Evolutionary conservation across 2,329 filamentous ascomycete species (phyloP).

Genomic region (Paecilomyces fulvus): DNA sequence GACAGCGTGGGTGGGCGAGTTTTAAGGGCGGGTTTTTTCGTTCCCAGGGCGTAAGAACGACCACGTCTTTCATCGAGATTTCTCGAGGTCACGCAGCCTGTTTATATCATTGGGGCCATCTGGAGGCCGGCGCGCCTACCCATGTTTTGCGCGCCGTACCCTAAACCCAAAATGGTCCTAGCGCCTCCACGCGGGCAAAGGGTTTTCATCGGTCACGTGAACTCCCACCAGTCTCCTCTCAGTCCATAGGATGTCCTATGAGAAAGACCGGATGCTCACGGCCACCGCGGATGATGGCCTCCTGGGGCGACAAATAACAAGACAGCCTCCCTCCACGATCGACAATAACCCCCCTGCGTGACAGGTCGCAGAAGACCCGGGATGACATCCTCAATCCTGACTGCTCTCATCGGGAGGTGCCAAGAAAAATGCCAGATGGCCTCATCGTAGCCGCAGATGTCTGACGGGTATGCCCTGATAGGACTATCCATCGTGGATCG

Average conservation of each 20-base stretch:
- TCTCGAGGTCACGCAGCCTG: conserved; percentile 37
- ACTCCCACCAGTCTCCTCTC: background rate
- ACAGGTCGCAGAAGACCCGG: background rate
- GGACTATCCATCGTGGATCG: background rate
- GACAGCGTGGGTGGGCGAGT: background rate
- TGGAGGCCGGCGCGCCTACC: conserved; percentile 30
- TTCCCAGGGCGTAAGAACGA: background rate
- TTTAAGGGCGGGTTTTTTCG: background rate
- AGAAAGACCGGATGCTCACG: too few relatives aligned
- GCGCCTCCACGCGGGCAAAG: conserved; percentile 16
- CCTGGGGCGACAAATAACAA: background rate
- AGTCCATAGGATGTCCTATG: background rate
- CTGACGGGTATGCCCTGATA: background rate
- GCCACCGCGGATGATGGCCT: too few relatives aligned
- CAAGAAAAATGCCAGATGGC: conserved; percentile 31
- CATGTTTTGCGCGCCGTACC: conserved; percentile 28
- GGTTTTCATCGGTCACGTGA: conserved; percentile 22
- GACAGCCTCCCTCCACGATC: background rate
- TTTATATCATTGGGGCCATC: conserved; percentile 39
- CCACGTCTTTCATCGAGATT: conserved; percentile 10
- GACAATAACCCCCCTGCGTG: background rate
- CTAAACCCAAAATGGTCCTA: conserved; percentile 22
- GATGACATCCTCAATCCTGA: background rate
- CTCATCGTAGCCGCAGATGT: conserved; percentile 7
- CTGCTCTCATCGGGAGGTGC: conserved; percentile 7